Evolutionary conservation across 2,329 filamentous ascomycete species (phyloP), one percentile per base, ranked within the genome.

Genomic region (Aspergillus ibericus): DNA sequence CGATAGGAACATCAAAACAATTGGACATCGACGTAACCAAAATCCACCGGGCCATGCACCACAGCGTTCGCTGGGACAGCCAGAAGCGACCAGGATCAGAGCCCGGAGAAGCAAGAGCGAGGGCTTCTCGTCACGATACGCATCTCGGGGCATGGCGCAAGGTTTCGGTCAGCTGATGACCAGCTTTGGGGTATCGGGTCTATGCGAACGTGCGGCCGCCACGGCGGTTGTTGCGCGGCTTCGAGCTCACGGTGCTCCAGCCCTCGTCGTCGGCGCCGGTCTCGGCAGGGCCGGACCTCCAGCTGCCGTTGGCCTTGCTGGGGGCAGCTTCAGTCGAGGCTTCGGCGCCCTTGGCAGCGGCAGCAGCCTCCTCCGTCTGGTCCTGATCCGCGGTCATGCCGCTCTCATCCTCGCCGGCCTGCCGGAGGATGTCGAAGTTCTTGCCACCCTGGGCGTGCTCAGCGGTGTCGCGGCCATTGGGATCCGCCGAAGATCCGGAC

Each of bases 371-470:
- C 52, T 81, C 77, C 55, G 80, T 80, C 50, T 78, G 73, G 48
- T 82, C 82, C 62, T 84, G 81, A 40, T 83, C 82, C 56, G 79
- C 73, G 55, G 77, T 74, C 66, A 82, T 80, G 38, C 77, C 76
- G 35, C 72, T 77, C 63, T 81, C 81, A 13, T 77, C 78, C 49
- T 80, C 79, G 55, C 73, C 77, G 60, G 76, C 75, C 66, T 81
- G 78, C 67, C 79, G 81, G 60, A 86, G 77, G 65, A 86, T 81
- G 66, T 85, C 85, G 64, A 82, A 83, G 67, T 78, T 83, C 38
- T 78, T 77, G 25, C 77, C 77, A 55, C 78, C 78, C 61, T 76
- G 76, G 27, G 75, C 73, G n/a, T 68, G 68, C 25, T 78, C 69
- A 32, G 69, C 63, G 46, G 63, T 67, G 59, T 80, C 78, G 62